These are phyloP conservation scores for Neurospora hispaniola DNA, from an alignment of 495 filamentous ascomycete genomes.

Conservation along the genomic window DNA sequence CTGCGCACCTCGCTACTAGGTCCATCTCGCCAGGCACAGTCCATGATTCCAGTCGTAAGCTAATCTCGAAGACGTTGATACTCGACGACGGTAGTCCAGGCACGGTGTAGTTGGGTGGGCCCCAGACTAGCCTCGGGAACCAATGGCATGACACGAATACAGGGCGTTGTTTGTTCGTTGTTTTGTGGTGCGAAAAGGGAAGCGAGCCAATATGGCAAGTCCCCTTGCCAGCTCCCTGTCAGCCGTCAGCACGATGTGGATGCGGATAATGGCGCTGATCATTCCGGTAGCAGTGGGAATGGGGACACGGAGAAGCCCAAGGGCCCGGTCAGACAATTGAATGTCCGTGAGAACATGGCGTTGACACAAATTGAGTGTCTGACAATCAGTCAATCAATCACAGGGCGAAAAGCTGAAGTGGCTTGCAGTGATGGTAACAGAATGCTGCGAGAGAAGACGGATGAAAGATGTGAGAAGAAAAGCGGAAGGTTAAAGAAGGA, in stretches of 20 bases:
- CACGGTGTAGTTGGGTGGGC: neutral
- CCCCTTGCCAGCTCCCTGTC: conserved; percentile 4
- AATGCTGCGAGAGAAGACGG: neutral
- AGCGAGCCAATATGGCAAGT: neutral
- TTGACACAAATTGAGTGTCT: neutral
- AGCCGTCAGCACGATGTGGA: neutral
- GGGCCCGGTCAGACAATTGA: neutral
- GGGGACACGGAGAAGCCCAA: neutral
- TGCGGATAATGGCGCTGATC: neutral
- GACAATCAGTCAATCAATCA: neutral
- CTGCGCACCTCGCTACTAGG: neutral
- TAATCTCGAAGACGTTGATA: neutral
- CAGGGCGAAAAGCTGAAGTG: neutral
- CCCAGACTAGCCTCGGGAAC: neutral
- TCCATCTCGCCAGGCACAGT: neutral
- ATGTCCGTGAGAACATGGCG: neutral
- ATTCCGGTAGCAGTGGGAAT: neutral
- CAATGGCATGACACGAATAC: neutral
- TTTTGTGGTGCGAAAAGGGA: neutral
- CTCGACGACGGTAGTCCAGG: neutral
- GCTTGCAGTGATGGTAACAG: neutral
- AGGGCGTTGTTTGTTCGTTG: neutral
- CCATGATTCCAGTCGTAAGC: neutral
- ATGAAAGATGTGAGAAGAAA: neutral
- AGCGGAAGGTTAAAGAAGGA: neutral